Conservation (phyloP, 2,329 filamentous ascomycete genomes). For the Escovopsis sp. region DNA sequence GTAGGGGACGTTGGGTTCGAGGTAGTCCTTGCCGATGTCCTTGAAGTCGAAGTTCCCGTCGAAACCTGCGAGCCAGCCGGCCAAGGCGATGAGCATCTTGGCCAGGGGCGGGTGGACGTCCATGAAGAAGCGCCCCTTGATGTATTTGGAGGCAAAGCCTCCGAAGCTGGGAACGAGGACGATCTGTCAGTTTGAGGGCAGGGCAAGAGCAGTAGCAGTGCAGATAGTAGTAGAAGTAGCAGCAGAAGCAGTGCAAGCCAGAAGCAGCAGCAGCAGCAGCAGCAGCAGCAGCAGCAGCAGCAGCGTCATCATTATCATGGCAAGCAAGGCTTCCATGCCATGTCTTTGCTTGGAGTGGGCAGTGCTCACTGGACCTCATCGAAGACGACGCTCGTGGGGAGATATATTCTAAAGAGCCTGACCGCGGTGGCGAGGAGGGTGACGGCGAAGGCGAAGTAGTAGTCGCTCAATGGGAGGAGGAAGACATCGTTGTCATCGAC, state of each 20-base stretch:
- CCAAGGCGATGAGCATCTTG: conserved; percentile 90
- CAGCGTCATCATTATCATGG: too few relatives aligned
- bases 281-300: too few relatives aligned
- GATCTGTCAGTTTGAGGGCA: conserved; percentile 6
- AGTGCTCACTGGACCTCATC: conserved; percentile 93
- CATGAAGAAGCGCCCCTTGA: conserved; percentile 99
- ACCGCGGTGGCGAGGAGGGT: conserved; percentile 65
- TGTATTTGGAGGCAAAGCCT: conserved; percentile 96
- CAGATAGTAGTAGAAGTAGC: too few relatives aligned
- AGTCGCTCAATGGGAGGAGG: conserved; percentile 69
- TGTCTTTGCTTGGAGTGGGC: not conserved
- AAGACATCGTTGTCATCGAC: conserved; percentile 88
- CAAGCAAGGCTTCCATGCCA: too few relatives aligned
- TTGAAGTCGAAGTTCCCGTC: conserved; percentile 97
- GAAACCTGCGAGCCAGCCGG: conserved; percentile 89
- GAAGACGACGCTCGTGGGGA: conserved; percentile 92
- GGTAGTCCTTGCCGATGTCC: conserved; percentile 96
- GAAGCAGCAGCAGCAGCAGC: too few relatives aligned
- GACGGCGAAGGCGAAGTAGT: conserved; percentile 56
- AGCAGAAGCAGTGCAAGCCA: too few relatives aligned
- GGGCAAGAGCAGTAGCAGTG: conserved; percentile 1
- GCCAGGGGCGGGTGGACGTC: conserved; percentile 97
- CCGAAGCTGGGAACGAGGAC: conserved; percentile 57
- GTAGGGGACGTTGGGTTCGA: conserved; percentile 89
- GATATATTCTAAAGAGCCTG: conserved; percentile 88